These are phyloP conservation scores for Heritiera fomes DNA, from an alignment of 345 rosid species.

Conservation along the genomic window DNA sequence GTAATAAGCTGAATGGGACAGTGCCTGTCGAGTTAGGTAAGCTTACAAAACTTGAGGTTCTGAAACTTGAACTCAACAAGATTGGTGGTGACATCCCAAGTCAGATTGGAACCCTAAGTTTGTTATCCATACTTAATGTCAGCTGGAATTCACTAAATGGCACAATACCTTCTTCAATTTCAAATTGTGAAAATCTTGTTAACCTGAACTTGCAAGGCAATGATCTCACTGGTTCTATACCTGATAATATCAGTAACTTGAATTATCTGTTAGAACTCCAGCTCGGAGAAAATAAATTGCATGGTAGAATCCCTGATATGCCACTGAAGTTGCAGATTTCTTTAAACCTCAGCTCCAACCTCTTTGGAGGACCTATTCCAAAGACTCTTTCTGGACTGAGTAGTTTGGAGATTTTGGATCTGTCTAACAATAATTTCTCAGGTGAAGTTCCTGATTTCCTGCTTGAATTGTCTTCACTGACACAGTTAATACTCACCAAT, in stretches of 20 bases:
- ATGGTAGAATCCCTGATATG: slow-evolving; percentile 59
- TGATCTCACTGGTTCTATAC: slow-evolving; percentile 58
- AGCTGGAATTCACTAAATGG: slow-evolving; percentile 66
- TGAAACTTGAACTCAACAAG: slow-evolving; percentile 55
- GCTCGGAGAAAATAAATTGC: slow-evolving; percentile 62
- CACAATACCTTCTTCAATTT: slow-evolving; percentile 53
- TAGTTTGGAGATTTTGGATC: slow-evolving; percentile 71
- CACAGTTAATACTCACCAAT: slow-evolving; percentile 53
- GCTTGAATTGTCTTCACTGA: slow-evolving; percentile 33
- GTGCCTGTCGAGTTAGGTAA: slow-evolving; percentile 46
- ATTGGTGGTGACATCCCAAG: slow-evolving; percentile 57
- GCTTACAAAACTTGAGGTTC: slow-evolving; percentile 50
- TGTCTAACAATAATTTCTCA: slow-evolving; percentile 58
- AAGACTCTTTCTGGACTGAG: slow-evolving; percentile 27
- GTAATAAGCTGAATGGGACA: slow-evolving; percentile 45
- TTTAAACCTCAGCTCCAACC: slow-evolving; percentile 73
- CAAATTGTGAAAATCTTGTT: slow-evolving; percentile 40
- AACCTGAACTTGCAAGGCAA: slow-evolving; percentile 57
- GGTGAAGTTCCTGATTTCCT: slow-evolving; percentile 50
- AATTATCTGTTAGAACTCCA: slow-evolving; percentile 58
- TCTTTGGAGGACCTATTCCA: slow-evolving; percentile 58
- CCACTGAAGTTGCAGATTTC: slow-evolving; percentile 62
- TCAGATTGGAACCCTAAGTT: slow-evolving; percentile 29
- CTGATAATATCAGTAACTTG: slow-evolving; percentile 37
- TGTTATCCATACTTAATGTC: slow-evolving; percentile 43